Conservation (phyloP, 2,329 filamentous ascomycete genomes). For the Aspergillus fijiensis region DNA sequence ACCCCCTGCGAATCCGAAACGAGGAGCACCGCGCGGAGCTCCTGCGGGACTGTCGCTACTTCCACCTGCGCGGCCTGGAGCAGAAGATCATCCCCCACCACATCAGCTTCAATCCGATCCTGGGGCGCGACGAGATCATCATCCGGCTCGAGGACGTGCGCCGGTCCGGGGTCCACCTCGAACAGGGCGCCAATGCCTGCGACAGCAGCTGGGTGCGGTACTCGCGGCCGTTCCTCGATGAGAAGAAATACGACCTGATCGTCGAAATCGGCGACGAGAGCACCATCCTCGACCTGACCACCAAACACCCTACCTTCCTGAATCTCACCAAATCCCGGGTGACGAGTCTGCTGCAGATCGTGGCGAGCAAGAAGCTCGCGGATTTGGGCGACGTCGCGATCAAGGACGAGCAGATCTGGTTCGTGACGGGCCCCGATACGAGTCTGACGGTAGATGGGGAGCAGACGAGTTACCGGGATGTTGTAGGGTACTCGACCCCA, state of each 20-base stretch:
- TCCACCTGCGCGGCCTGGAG: slow-evolving; percentile 87
- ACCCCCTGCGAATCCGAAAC: slow-evolving; percentile 72
- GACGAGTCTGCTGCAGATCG: slow-evolving; percentile 71
- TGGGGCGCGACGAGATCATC: slow-evolving; percentile 70
- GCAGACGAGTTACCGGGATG: slow-evolving; percentile 14
- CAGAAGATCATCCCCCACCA: slow-evolving; percentile 78
- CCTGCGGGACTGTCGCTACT: slow-evolving; percentile 84
- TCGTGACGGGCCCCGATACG: slow-evolving; percentile 57
- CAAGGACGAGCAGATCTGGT: slow-evolving; percentile 62
- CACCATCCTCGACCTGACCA: slow-evolving; percentile 56
- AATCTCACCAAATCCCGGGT: slow-evolving; percentile 69
- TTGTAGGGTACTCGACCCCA: slow-evolving; percentile 13
- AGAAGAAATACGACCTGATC: slow-evolving; percentile 69
- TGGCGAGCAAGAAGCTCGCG: slow-evolving; percentile 69
- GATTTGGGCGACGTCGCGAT: slow-evolving; percentile 60
- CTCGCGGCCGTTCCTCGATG: slow-evolving; percentile 81
- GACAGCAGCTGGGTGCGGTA: slow-evolving; percentile 68
- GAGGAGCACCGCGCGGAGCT: slow-evolving; percentile 75
- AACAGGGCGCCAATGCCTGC: slow-evolving; percentile 43
- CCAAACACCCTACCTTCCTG: slow-evolving; percentile 68
- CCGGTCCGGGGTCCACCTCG: slow-evolving; percentile 75
- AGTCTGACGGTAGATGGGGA: slow-evolving; percentile 46
- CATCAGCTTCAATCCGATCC: slow-evolving; percentile 71
- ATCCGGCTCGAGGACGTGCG: slow-evolving; percentile 83
- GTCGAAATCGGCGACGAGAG: slow-evolving; percentile 73